These are phyloP conservation scores for Pholiota adiposa DNA, from an alignment of 1,284 basidiomycete genomes.

Conservation along the genomic window DNA sequence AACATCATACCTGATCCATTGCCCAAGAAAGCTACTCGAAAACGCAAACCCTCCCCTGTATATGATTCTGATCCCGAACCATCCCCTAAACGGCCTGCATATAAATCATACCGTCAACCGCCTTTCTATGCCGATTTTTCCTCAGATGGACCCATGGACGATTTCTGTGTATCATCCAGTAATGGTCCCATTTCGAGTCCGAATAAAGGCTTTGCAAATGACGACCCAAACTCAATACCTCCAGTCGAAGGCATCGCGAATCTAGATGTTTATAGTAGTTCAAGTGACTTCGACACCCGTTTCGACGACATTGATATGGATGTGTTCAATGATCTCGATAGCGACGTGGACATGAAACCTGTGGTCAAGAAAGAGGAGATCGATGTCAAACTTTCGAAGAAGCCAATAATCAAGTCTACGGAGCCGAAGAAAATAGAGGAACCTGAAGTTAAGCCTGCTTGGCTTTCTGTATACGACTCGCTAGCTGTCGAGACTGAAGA, in stretches of 20 bases:
- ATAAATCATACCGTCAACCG: constrained; percentile 31
- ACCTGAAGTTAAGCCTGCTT: constrained; percentile 60
- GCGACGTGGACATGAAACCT: constrained; percentile 39
- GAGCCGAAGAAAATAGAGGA: constrained; percentile 46
- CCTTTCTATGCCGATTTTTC: constrained; percentile 45
- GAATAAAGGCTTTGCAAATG: constrained; percentile 61
- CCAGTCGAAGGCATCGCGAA: constrained; percentile 58
- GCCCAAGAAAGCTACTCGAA: constrained; percentile 51
- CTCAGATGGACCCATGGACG: constrained; percentile 62
- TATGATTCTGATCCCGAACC: constrained; percentile 44
- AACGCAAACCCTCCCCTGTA: constrained; percentile 74
- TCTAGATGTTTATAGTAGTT: constrained; percentile 58
- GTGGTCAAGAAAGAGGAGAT: constrained; percentile 31
- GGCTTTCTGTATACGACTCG: constrained; percentile 79
- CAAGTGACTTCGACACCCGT: constrained; percentile 47
- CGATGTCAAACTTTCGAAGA: constrained; percentile 31
- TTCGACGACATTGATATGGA: constrained; percentile 66
- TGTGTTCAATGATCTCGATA: constrained; percentile 56
- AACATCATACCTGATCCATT: constrained; percentile 39
- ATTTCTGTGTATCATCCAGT: constrained; percentile 48
- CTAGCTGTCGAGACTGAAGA: constrained; percentile 62
- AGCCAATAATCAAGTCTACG: constrained; percentile 16
- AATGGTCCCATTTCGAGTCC: constrained; percentile 68
- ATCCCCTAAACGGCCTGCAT: constrained; percentile 34
- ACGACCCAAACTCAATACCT: constrained; percentile 52